Base-by-base conservation (phyloP, 805 yeast species). In the Kazachstania bromeliacearum region DNA sequence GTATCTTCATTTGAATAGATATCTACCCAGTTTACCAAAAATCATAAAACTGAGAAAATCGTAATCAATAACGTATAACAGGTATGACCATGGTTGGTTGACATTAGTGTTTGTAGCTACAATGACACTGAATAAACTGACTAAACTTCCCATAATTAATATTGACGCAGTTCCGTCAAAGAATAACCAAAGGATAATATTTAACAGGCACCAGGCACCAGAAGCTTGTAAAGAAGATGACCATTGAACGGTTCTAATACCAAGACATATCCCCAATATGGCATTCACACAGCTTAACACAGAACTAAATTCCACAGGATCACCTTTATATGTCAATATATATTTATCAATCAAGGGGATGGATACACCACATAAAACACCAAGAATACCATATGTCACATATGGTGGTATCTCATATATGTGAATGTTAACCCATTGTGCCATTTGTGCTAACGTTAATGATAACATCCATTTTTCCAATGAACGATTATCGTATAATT, bases 231-330 rank as follows among this genome's bases (percentile, higher is more conserved):
- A 58, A 14, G 77, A 68, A 0, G 80, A 70, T 33, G 68, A 59
- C 89, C 89, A 81, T 47, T 77, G 79, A 26, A 78, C 64, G 44
- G 73, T 76, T 46, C 83, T 68, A 23, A 82, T 68, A 17, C 85
- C 85, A 49, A 76, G 81, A 4, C 77, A 68, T 24, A 82, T 71
- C 3, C 94, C 94, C 29, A 81, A 59, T 47, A 80, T 69, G 3
- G 85, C 79, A 38, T 79, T 71, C 14, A 44, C 43, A 38, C 45
- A 43, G 33, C 44, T 50, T 18, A 53, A 39, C 3, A 55, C 44
- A 13, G 52, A 16, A 21, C 33, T 33, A 2, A 42, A 23, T n/a
- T 39, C 34, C 3, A 23, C 18, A 16, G 28, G 26, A 13, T 30
- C 20, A 15, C 20, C 24, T 32, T 44, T 15, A 40, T 35, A 21